phyloP scores from a whole-genome alignment of 345 rosid species.

The Citrus reticulata region DNA sequence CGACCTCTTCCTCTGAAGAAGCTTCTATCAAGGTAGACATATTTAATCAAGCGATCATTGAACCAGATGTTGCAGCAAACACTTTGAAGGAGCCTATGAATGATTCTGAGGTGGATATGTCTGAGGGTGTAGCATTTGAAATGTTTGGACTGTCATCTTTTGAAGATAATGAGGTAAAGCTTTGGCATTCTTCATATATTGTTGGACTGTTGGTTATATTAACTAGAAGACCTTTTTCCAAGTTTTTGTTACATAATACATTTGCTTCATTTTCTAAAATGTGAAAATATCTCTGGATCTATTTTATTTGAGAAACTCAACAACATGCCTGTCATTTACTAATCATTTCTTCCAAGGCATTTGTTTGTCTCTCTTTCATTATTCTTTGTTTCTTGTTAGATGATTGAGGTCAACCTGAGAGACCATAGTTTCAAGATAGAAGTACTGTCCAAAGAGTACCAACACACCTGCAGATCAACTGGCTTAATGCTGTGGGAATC shows the following conservation, averaged over 20 bases:
- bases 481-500: constrained; percentile 98
- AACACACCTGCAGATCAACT: constrained; percentile 87
- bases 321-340: background rate
- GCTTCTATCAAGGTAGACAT: constrained; percentile 25
- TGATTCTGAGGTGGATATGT: constrained; percentile 57
- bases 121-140: background rate
- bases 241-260: background rate
- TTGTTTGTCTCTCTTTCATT: background rate
- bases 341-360: background rate
- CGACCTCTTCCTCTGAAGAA: constrained; percentile 15
- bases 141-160: too few species aligned
- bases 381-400: constrained; percentile 28
- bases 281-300: background rate
- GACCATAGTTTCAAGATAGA: constrained; percentile 44
- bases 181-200: background rate
- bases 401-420: constrained; percentile 41
- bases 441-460: constrained; percentile 71
- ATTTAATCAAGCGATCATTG: constrained; percentile 20
- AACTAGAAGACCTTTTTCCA: too few species aligned
- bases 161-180: too few species aligned
- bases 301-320: background rate
- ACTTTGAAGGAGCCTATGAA: constrained; percentile 21
- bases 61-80: constrained; percentile 16
- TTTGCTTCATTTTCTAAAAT: background rate
- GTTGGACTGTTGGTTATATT: background rate